Percentiles rank a stretch among this genome's conserved stretches.
Conservation (phyloP, 75 land plant species). For the Cupressus sempervirens region DNA sequence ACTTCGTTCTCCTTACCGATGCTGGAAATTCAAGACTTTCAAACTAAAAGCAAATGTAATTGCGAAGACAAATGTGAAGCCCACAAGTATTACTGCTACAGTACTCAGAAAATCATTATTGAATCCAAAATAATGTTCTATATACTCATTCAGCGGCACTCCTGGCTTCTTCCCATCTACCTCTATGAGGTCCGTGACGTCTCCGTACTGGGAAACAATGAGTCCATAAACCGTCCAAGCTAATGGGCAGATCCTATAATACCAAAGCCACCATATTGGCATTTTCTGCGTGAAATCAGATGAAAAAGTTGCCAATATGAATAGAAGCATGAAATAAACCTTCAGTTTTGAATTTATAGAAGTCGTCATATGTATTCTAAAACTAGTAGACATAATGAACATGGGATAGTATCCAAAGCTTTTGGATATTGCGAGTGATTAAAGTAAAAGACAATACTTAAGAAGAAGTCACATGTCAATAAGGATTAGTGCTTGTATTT, state of each 20-base stretch:
- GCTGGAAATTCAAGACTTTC: constrained; percentile 74
- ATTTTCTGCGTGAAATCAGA: constrained; percentile 21
- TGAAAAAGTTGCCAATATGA: no score
- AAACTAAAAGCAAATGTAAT: constrained; percentile 38
- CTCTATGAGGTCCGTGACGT: constrained; percentile 8
- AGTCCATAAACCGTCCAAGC: constrained; percentile 35
- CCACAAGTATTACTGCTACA: constrained; percentile 26
- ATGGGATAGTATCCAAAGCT: no score
- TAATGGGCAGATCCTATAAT: constrained; percentile 46
- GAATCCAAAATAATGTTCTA: constrained; percentile 24
- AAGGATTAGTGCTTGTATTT: no score
- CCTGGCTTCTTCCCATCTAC: constrained; percentile 8
- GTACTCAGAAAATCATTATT: constrained; percentile 24
- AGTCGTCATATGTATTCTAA: no score
- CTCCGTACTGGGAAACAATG: constrained; percentile 29
- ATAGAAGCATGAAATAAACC: no score
- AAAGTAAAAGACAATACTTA: no score
- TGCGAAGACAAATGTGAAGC: constrained; percentile 46
- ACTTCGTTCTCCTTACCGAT: constrained; percentile 17
- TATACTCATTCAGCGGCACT: constrained; percentile 15
- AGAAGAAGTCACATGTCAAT: no score
- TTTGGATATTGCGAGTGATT: no score
- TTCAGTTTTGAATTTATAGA: no score
- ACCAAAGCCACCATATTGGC: constrained; percentile 52
- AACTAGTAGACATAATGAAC: no score